phyloP scores from a whole-genome alignment of 768 basidiomycete genomes.

The Coprinopsis cinerea region DNA sequence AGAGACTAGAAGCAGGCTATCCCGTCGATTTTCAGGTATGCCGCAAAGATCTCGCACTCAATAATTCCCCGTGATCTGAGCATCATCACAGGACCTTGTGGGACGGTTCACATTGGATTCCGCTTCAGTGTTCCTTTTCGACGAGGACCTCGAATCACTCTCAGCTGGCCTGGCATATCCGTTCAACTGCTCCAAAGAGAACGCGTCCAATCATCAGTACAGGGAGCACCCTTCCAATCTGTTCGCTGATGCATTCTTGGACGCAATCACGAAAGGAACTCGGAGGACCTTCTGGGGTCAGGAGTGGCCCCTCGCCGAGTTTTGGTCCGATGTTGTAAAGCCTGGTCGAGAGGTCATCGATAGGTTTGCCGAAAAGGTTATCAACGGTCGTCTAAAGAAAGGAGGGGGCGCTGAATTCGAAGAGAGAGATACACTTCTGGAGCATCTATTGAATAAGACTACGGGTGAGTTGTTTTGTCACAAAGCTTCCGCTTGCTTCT shows the following conservation, averaged over 20 bases:
- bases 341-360: conserved; percentile 48
- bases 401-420: conserved; percentile 17
- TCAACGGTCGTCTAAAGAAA: conserved; percentile 42
- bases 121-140: conserved; percentile 62
- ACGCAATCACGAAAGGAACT: conserved; percentile 42
- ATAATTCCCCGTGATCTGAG: no score
- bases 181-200: conserved; percentile 36
- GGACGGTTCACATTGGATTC: conserved; percentile 39
- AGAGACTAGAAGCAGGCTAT: conserved; percentile 37
- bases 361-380: conserved; percentile 45
- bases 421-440: conserved; percentile 45
- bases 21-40: conserved; percentile 56
- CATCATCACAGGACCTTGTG: background rate
- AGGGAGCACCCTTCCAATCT: conserved; percentile 15
- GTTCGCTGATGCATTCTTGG: conserved; percentile 37
- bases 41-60: no score
- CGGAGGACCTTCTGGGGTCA: conserved; percentile 32
- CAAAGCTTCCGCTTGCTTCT: background rate
- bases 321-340: conserved; percentile 39
- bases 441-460: conserved; percentile 48
- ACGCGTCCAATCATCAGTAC: conserved; percentile 10
- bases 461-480: conserved; percentile 23
- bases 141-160: conserved; percentile 40
- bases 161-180: conserved; percentile 36
- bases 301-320: conserved; percentile 51